phyloP scores from a whole-genome alignment of 139 green algal genomes.

The Chlorella sp. region DNA sequence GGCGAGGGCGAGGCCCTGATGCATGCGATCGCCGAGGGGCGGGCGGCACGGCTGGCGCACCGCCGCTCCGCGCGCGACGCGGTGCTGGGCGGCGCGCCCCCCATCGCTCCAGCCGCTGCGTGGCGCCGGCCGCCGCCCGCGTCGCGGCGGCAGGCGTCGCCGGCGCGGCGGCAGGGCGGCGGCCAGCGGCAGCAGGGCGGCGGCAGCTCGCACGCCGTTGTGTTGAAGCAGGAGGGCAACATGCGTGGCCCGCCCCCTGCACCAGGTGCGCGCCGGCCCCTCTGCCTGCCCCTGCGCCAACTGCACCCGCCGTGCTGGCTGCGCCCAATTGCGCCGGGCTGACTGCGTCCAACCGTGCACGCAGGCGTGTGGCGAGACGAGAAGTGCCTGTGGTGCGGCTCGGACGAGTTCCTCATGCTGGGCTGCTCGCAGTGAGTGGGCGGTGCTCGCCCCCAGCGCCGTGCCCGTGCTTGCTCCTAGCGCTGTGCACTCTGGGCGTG shows the following conservation, averaged over 20 bases:
- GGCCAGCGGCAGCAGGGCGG: not conserved
- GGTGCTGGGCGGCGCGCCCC: not conserved
- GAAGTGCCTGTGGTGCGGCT: constrained; percentile 13
- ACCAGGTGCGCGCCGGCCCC: not conserved
- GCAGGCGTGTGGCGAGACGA: constrained; percentile 12
- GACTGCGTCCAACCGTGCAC: not conserved
- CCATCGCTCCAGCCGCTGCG: not conserved
- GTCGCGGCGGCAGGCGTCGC: not conserved
- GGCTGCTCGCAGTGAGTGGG: constrained; percentile 4
- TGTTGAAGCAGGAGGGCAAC: constrained; percentile 19
- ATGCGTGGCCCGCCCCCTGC: constrained; percentile 8
- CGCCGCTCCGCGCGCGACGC: constrained; percentile 16
- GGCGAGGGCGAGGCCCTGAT: not conserved
- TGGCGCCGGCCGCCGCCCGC: not conserved
- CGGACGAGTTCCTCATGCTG: constrained; percentile 11
- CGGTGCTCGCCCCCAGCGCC: too few relatives aligned
- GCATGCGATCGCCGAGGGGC: constrained; percentile 13
- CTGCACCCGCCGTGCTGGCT: not conserved
- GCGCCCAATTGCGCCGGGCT: not conserved
- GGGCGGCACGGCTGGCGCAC: constrained; percentile 32
- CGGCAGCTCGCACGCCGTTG: not conserved
- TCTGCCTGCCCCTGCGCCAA: not conserved
- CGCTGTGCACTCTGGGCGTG: not conserved
- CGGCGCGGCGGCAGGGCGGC: not conserved
- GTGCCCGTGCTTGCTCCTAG: not conserved